Conservation (phyloP, 176 grass and related monocot genomes). For the Carex myosuroides region DNA sequence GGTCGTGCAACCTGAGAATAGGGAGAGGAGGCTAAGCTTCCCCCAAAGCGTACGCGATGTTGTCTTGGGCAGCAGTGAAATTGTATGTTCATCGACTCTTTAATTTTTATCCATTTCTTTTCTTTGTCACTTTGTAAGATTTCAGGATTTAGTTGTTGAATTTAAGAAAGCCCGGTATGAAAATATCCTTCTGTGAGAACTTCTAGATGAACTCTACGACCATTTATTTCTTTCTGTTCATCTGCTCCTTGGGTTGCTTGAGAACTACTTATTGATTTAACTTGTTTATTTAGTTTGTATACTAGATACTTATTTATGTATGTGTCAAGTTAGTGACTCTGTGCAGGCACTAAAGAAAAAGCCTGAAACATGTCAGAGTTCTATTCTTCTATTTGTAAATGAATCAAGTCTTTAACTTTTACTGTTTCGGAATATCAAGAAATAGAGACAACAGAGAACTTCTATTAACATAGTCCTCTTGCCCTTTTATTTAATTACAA, state of each 20-base stretch:
- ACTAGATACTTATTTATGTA: background rate
- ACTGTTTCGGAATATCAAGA: background rate
- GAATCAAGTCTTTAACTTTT: background rate
- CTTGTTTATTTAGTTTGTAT: background rate
- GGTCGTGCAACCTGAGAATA: conserved; percentile 37
- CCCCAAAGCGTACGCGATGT: conserved; percentile 89
- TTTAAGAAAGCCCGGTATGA: background rate
- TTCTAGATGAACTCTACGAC: background rate
- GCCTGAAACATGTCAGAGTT: background rate
- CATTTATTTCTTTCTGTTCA: background rate
- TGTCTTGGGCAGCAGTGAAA: conserved; percentile 85
- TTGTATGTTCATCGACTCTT: conserved; percentile 42
- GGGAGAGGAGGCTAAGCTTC: conserved; percentile 63
- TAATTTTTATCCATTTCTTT: background rate
- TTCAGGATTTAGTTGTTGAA: background rate
- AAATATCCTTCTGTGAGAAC: background rate
- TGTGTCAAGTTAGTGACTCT: background rate
- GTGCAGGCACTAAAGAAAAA: background rate
- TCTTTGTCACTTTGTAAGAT: conserved; percentile 6
- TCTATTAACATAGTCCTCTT: background rate
- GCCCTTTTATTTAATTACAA: background rate
- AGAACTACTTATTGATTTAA: background rate
- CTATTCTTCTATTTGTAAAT: background rate
- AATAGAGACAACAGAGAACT: background rate
- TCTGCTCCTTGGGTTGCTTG: background rate